Evolutionary conservation across 1,284 basidiomycete genomes (phyloP).

Genomic region (Amylostereum chailletii): DNA sequence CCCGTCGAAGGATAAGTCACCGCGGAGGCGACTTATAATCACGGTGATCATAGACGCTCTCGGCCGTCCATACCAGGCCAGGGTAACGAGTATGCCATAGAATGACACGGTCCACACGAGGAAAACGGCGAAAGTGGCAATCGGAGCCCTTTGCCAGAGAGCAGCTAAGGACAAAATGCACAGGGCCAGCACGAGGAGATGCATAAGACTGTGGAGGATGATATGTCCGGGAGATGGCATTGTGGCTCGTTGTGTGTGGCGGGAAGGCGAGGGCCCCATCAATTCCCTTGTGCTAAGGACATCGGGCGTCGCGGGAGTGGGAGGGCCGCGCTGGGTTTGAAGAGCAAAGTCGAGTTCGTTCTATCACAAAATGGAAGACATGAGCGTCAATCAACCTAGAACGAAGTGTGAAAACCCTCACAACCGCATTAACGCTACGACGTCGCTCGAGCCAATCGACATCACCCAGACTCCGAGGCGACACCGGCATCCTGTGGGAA

Average conservation of each 20-base stretch:
- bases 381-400: slow-evolving; percentile 7
- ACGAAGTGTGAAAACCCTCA: slow-evolving; percentile 28
- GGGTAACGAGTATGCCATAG: slow-evolving; percentile 41
- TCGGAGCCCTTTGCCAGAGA: slow-evolving; percentile 47
- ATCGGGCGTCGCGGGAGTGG: slow-evolving; percentile 44
- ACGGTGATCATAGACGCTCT: slow-evolving; percentile 47
- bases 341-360: slow-evolving; percentile 61
- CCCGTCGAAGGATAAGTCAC: slow-evolving; percentile 15
- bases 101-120: slow-evolving; percentile 51
- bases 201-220: slow-evolving; percentile 42
- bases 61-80: slow-evolving; percentile 51
- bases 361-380: slow-evolving; percentile 25
- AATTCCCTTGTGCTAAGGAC: slow-evolving; percentile 37
- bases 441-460: slow-evolving; percentile 68
- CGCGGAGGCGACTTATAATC: slow-evolving; percentile 37
- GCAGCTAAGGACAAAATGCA: slow-evolving; percentile 46
- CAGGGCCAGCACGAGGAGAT: slow-evolving; percentile 49
- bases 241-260: slow-evolving; percentile 17
- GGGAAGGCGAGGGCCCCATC: slow-evolving; percentile 19
- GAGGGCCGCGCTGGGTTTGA: slow-evolving; percentile 27
- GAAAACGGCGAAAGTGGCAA: slow-evolving; percentile 54
- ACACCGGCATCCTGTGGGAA: slow-evolving; percentile 25
- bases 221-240: slow-evolving; percentile 35
- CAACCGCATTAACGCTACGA: slow-evolving; percentile 58
- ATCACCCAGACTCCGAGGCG: slow-evolving; percentile 50